Evolutionary conservation across 257 asterid genomes (phyloP).

Genomic region (Ilex aquifolium): DNA sequence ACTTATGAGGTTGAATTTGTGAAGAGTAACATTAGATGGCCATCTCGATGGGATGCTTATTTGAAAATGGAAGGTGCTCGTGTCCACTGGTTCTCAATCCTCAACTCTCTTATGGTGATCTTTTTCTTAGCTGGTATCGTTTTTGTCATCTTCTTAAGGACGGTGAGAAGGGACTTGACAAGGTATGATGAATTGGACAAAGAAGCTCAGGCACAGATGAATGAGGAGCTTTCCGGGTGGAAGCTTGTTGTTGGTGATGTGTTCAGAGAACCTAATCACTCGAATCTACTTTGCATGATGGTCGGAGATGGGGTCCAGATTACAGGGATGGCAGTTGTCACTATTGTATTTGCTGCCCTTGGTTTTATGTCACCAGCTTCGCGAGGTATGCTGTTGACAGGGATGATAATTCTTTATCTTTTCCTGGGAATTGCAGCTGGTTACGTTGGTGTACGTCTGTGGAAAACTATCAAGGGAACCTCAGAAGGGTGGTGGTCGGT

Average conservation of each 20-base stretch:
- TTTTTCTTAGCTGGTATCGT: constrained; percentile 84
- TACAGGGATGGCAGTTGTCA: constrained; percentile 70
- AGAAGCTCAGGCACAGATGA: constrained; percentile 87
- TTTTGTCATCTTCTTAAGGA: constrained; percentile 72
- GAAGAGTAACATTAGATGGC: constrained; percentile 69
- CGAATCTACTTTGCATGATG: constrained; percentile 70
- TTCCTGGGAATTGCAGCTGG: constrained; percentile 77
- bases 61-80: constrained; percentile 83
- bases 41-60: constrained; percentile 91
- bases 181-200: constrained; percentile 83
- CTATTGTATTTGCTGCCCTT: constrained; percentile 70
- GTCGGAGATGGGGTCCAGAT: constrained; percentile 79
- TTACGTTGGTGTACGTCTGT: constrained; percentile 56
- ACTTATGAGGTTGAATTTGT: constrained; percentile 79
- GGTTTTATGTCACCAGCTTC: constrained; percentile 94
- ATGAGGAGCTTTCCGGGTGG: constrained; percentile 91
- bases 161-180: constrained; percentile 81
- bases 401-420: constrained; percentile 81
- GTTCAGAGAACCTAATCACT: constrained; percentile 66
- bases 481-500: constrained; percentile 74
- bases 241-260: constrained; percentile 90
- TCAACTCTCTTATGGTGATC: constrained; percentile 78
- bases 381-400: constrained; percentile 78
- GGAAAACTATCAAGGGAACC: constrained; percentile 64
- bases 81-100: constrained; percentile 85